Evolutionary conservation across 2,329 filamentous ascomycete species (phyloP).

Genomic region (Fusarium gaditjirri): DNA sequence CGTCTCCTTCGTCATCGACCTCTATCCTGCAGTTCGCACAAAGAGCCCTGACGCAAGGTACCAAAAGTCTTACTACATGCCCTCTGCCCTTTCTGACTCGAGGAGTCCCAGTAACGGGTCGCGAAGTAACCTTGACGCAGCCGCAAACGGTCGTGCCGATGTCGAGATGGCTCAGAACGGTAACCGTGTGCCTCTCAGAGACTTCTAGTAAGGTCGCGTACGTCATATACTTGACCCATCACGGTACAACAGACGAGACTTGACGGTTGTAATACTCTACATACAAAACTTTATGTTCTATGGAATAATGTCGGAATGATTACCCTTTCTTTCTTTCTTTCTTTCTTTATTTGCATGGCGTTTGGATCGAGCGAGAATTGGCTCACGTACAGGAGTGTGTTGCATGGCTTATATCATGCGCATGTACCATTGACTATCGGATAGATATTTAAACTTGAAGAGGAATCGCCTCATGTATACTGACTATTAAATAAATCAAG

Average conservation of each 20-base stretch:
- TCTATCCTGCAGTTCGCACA: conserved; percentile 79
- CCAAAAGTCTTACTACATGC: conserved; percentile 38
- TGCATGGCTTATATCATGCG: neutral
- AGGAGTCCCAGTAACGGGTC: conserved; percentile 27
- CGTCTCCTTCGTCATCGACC: conserved; percentile 86
- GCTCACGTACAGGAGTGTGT: neutral
- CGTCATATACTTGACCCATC: neutral
- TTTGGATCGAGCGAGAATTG: conserved; percentile 11
- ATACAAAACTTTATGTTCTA: conserved; percentile 9
- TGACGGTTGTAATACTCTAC: neutral
- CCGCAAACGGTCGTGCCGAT: conserved; percentile 3
- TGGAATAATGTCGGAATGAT: conserved; percentile 30
- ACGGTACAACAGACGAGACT: neutral
- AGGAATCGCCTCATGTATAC: neutral
- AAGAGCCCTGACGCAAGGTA: conserved; percentile 51
- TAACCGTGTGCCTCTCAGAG: conserved; percentile 6
- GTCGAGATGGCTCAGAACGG: conserved; percentile 34
- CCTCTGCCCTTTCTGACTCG: conserved; percentile 30
- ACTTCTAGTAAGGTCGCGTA: conserved; percentile 13
- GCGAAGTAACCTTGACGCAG: conserved; percentile 7
- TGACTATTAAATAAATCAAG: neutral
- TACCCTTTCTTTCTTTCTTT: conserved; percentile 23
- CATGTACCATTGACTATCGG: neutral
- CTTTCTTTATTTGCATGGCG: conserved; percentile 29
- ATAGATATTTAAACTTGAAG: neutral